Percentiles rank a stretch among this genome's conserved stretches.
These are phyloP conservation scores for Cerioporus squamosus DNA, from an alignment of 1,284 basidiomycete species.

Conservation along the genomic window DNA sequence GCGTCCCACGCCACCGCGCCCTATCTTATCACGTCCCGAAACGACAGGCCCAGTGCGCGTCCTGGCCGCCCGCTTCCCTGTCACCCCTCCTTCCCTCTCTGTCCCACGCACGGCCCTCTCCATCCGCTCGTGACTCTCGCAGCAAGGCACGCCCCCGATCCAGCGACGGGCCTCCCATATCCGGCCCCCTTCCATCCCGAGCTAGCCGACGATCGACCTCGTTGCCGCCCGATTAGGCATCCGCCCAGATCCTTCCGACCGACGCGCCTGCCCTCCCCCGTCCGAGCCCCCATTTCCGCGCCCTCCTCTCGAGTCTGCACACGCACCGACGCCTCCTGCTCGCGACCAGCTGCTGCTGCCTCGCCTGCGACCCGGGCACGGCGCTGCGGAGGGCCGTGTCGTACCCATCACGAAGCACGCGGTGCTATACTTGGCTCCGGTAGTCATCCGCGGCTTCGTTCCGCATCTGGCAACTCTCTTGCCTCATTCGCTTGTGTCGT, in stretches of 20 bases:
- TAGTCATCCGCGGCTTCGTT: conserved; percentile 19
- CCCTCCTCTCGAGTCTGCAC: conserved; percentile 1
- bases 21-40: conserved; percentile 26
- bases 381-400: conserved; percentile 14
- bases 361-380: conserved; percentile 1
- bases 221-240: conserved; percentile 24
- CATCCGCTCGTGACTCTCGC: conserved; percentile 34
- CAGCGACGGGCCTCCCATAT: conserved; percentile 20
- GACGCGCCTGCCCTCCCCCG: conserved; percentile 12
- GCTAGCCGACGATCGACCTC: conserved; percentile 32
- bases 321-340: neutral
- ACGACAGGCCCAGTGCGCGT: conserved; percentile 22
- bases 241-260: conserved; percentile 24
- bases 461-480: conserved; percentile 21
- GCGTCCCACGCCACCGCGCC: conserved; percentile 22
- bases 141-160: conserved; percentile 30
- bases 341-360: neutral
- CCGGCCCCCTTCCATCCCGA: conserved; percentile 27
- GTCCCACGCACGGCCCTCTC: conserved; percentile 28
- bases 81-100: conserved; percentile 20
- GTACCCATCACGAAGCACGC: conserved; percentile 18
- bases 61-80: conserved; percentile 24
- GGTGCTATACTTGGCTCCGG: conserved; percentile 25
- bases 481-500: conserved; percentile 18
- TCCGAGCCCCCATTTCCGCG: conserved; percentile 16